A percentile compares a stretch with the other conserved stretches of the same genome.
These are phyloP conservation scores for Geotrichum candidum DNA, from an alignment of 1,139 yeast species.

Conservation along the genomic window DNA sequence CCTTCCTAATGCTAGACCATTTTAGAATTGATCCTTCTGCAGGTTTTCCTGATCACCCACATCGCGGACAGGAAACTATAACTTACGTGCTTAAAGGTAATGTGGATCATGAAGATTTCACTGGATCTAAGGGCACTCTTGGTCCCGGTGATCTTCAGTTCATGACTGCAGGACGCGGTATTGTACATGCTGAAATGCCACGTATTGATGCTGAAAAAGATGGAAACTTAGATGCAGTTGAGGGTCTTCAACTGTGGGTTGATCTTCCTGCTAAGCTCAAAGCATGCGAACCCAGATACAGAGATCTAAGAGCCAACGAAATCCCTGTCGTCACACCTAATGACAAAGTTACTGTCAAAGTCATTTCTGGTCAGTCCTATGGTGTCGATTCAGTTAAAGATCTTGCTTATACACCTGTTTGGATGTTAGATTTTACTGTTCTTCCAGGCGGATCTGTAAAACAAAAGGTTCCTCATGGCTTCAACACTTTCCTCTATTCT, in stretches of 20 bases:
- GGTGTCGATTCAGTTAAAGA: conserved; percentile 76
- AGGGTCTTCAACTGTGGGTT: conserved; percentile 88
- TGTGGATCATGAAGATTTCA: conserved; percentile 87
- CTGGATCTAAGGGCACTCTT: conserved; percentile 73
- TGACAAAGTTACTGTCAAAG: conserved; percentile 69
- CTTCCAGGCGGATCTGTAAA: conserved; percentile 62
- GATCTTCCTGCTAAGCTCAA: conserved; percentile 72
- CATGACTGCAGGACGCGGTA: conserved; percentile 91
- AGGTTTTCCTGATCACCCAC: conserved; percentile 92
- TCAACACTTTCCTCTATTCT: conserved; percentile 63
- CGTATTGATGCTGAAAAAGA: conserved; percentile 48
- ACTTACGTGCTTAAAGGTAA: conserved; percentile 69
- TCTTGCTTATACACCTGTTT: conserved; percentile 70
- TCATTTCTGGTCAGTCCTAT: conserved; percentile 71
- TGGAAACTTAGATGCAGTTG: conserved; percentile 33
- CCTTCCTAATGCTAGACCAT: conserved; percentile 81
- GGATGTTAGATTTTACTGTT: conserved; percentile 58
- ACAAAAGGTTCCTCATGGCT: conserved; percentile 55
- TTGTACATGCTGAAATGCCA: conserved; percentile 85
- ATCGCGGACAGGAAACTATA: conserved; percentile 84
- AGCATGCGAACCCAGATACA: conserved; percentile 67
- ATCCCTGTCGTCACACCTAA: conserved; percentile 64
- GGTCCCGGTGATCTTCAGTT: conserved; percentile 86
- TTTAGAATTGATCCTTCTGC: conserved; percentile 58
- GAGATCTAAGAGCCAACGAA: conserved; percentile 70